Conservation (phyloP, 306 rosid genomes). For the Calophaca sinica region DNA sequence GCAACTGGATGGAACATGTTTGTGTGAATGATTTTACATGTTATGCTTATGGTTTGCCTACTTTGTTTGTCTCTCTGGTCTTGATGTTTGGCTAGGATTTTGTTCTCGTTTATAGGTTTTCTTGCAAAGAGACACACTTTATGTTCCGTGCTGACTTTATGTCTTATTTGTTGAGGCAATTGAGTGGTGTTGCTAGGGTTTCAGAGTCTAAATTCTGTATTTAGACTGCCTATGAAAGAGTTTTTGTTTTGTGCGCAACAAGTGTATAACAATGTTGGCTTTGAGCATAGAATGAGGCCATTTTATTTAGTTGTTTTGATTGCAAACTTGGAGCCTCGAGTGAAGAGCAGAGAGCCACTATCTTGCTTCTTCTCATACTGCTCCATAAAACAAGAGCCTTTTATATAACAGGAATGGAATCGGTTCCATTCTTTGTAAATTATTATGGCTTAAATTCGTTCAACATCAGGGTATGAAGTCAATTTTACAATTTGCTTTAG, state of each 20-base stretch:
- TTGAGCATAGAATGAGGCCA: background rate
- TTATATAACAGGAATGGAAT: constrained; percentile 45
- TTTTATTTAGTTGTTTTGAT: background rate
- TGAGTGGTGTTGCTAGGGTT: background rate
- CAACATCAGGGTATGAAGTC: background rate
- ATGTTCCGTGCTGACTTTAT: too few relatives aligned
- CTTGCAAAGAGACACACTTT: constrained; percentile 25
- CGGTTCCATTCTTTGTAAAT: constrained; percentile 45
- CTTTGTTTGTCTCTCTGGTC: background rate
- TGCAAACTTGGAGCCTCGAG: constrained; percentile 60
- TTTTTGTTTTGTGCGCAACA: background rate
- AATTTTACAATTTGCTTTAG: constrained; percentile 9
- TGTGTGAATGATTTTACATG: background rate
- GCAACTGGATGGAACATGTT: background rate
- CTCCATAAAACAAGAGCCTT: constrained; percentile 58
- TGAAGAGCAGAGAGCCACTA: constrained; percentile 60
- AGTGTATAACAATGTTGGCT: background rate
- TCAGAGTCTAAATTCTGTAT: constrained; percentile 8
- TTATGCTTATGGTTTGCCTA: background rate
- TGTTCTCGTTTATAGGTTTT: background rate
- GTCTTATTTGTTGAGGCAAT: background rate
- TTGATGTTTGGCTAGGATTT: background rate
- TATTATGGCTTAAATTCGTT: constrained; percentile 40
- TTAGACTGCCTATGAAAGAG: constrained; percentile 7
- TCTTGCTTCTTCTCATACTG: constrained; percentile 67